Evolutionary conservation across 2,329 filamentous ascomycete species (phyloP).

Genomic region (Paramyrothecium sp.): DNA sequence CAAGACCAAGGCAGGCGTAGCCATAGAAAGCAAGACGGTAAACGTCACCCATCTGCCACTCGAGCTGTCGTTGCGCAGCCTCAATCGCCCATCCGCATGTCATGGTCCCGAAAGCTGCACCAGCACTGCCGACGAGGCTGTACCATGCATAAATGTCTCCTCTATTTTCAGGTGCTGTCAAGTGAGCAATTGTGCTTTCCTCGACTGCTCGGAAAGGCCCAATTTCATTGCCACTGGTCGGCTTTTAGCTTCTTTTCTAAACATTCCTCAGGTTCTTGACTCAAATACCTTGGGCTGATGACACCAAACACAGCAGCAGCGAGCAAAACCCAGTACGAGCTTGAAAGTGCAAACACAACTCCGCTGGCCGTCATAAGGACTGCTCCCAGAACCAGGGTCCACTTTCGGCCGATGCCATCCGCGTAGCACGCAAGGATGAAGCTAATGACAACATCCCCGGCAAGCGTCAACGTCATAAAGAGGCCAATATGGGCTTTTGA

Average conservation of each 20-base stretch:
- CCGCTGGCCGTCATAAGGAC: conserved; percentile 56
- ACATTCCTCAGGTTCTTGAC: neutral
- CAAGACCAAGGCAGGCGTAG: conserved; percentile 54
- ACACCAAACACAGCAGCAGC: conserved; percentile 58
- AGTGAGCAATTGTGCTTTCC: conserved; percentile 58
- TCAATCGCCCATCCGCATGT: conserved; percentile 59
- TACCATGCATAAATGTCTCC: conserved; percentile 64
- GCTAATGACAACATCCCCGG: conserved; percentile 59
- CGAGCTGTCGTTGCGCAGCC: conserved; percentile 37
- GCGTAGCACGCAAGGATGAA: conserved; percentile 58
- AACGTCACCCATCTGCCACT: conserved; percentile 43
- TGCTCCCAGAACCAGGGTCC: conserved; percentile 53
- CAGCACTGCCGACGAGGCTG: conserved; percentile 55
- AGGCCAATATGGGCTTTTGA: conserved; percentile 54
- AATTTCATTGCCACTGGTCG: conserved; percentile 58
- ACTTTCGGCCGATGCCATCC: conserved; percentile 54
- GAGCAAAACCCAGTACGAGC: conserved; percentile 58
- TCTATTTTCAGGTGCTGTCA: conserved; percentile 43
- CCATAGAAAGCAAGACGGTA: conserved; percentile 56
- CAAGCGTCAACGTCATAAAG: conserved; percentile 65
- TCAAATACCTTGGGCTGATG: conserved; percentile 52
- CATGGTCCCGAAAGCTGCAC: conserved; percentile 59
- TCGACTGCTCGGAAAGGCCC: conserved; percentile 63
- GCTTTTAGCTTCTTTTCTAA: neutral
- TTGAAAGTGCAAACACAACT: conserved; percentile 48